Evolutionary conservation across 345 rosid species (phyloP), one percentile per base, ranked within the genome.

Genomic region (Firmiana major): DNA sequence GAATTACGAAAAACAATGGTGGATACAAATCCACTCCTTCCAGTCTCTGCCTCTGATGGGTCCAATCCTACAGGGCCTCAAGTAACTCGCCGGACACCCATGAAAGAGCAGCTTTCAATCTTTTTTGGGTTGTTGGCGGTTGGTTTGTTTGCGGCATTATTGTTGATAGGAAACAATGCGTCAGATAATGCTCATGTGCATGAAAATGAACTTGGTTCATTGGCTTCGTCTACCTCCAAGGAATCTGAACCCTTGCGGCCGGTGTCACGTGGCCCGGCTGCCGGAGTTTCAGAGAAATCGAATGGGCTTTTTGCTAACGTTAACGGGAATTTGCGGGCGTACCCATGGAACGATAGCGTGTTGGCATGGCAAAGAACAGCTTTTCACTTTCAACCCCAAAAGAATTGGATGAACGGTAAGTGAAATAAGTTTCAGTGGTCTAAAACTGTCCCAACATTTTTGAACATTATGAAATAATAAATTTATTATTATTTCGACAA

Each of bases 381-480:
- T 11, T 93, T 90, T 84, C 98, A 94, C 82, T 94, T 94, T 54
- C 98, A 94, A 75, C 98, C 98, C 0, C 91, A 88, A 75, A 87
- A 89, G 81, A 94, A 94, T 57, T 94, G 98, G 98, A 94, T 94
- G 97, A 94, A 94, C 67, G 98, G 98, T 13, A 22, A 58, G 63
- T 2, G 13, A 31, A 28, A 64, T 34, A 64, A 34, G 69, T 12
- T 31, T 64, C n/a, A n/a, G n/a, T n/a, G n/a, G n/a, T n/a, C n/a
- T n/a, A n/a, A n/a, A n/a, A n/a, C n/a, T n/a, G n/a, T n/a, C n/a
- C n/a, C n/a, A n/a, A n/a, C n/a, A n/a, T n/a, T n/a, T n/a, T n/a
- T n/a, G n/a, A n/a, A n/a, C n/a, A n/a, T n/a, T n/a, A n/a, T n/a
- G n/a, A n/a, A n/a, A n/a, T n/a, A n/a, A n/a, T n/a, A n/a, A n/a